Evolutionary conservation across 257 asterid genomes (phyloP).

Genomic region (Ballota nigra): DNA sequence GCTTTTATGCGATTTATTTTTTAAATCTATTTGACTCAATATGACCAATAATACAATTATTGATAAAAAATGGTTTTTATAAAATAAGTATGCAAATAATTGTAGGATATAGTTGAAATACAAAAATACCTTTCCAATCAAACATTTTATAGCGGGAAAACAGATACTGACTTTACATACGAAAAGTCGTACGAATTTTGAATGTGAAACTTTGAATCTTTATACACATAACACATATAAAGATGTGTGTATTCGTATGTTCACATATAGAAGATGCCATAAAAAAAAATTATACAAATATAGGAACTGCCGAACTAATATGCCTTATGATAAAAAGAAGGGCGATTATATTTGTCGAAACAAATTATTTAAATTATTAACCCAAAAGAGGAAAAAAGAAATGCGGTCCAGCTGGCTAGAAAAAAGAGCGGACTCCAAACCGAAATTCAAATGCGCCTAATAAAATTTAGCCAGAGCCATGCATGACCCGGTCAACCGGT

Average conservation of each 20-base stretch:
- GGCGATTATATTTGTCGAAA: constrained; percentile 1
- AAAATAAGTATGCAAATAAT: no score
- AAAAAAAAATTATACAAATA: background rate
- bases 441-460: constrained; percentile 27
- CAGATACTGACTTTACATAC: background rate
- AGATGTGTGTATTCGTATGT: background rate
- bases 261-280: background rate
- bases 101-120: no score
- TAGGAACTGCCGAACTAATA: background rate
- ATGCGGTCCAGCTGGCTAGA: constrained; percentile 35
- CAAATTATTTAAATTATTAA: background rate
- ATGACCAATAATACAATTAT: no score
- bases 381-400: background rate
- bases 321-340: background rate
- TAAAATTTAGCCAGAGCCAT: constrained; percentile 27
- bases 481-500: constrained; percentile 41
- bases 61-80: no score
- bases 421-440: constrained; percentile 36
- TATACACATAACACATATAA: no score
- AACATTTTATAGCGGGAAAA: no score
- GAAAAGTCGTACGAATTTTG: background rate
- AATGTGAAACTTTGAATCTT: background rate
- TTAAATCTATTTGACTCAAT: no score
- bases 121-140: no score
- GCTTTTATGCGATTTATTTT: no score